phyloP scores from a whole-genome alignment of 495 filamentous ascomycete species.

The Schizothecium vesticola region DNA sequence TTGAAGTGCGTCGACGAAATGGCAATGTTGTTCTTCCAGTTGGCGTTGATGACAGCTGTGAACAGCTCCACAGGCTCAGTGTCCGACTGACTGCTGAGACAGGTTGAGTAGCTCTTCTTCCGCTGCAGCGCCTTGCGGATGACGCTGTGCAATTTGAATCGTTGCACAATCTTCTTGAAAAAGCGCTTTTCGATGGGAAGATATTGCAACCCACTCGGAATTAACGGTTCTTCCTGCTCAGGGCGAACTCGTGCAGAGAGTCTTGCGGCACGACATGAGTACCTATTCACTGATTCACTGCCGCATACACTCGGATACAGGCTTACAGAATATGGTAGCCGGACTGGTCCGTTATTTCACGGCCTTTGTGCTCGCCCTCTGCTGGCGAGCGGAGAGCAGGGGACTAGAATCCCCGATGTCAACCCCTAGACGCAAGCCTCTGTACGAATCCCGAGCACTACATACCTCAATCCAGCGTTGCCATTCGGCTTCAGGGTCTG shows the following conservation, averaged over 20 bases:
- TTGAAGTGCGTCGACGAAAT: slow-evolving; percentile 12
- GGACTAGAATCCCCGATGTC: too few relatives aligned
- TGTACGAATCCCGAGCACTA: too few relatives aligned
- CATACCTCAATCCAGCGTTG: too few relatives aligned
- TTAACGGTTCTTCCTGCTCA: too few relatives aligned
- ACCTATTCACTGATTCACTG: neutral
- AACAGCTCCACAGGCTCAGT: neutral
- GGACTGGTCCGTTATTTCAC: neutral
- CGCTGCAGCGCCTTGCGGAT: neutral
- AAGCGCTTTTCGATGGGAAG: neutral
- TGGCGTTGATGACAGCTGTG: neutral
- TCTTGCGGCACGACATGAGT: neutral
- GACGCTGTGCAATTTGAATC: neutral
- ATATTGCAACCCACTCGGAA: neutral
- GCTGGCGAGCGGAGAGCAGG: too few relatives aligned
- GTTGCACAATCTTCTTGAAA: neutral
- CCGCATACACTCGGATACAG: neutral
- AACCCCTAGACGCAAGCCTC: too few relatives aligned
- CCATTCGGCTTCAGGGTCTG: too few relatives aligned
- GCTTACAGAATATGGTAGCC: neutral
- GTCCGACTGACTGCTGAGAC: neutral
- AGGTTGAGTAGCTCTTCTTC: neutral
- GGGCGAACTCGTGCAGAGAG: neutral
- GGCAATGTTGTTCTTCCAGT: neutral
- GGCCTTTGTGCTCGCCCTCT: too few relatives aligned